Base-by-base conservation (phyloP, 352 stramenopile species). In the Globisporangium abappressorium region DNA sequence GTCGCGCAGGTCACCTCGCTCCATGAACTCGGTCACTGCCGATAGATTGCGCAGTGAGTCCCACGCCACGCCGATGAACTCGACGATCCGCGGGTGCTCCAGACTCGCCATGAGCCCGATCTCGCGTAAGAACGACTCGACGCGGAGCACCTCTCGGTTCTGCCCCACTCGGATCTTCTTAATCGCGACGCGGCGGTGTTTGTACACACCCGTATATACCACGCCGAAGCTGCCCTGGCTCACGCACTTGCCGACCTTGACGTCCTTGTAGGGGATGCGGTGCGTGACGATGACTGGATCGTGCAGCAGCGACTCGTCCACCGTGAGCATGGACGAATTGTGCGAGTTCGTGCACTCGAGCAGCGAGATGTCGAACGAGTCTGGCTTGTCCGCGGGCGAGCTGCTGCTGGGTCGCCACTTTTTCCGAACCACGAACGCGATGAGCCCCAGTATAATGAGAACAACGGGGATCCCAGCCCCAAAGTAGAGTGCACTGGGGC, bases 81-180 rank as follows among this genome's bases (percentile, higher is more conserved):
- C 36, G 36, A 43, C 36, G 36, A 43, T 43, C 11, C 12, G 9
- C 49, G 36, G 58, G 28, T 70, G 66, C 7, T 63, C 43, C 9
- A 79, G 61, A 26, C 62, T 72, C 38, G 73, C 66, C 49, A 79
- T 69, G 7, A 79, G 64, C 3, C 47, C 54, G 33, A 76, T 76
- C 57, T 79, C 73, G 3, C 66, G 43, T 18, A 79, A 47, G 24
- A 79, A 79, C 20, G 56, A 71, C 57, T 76, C 62, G 26, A 79
- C 58, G 34, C 69, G 65, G 30, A 66, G 12, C 36, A 43, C 36
- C 12, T 43, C 22, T 74, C 49, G 5, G 43, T 65, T 46, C 5
- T 43, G 36, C 12, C 36, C 36, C 12, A 43, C 11, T 2, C 65
- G 69, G 26, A 74, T 64, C 28, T 66, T 69, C 64, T 79, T 79